Base-by-base conservation (phyloP, 495 filamentous ascomycete genomes). In the Massariosphaeria phaeospora region DNA sequence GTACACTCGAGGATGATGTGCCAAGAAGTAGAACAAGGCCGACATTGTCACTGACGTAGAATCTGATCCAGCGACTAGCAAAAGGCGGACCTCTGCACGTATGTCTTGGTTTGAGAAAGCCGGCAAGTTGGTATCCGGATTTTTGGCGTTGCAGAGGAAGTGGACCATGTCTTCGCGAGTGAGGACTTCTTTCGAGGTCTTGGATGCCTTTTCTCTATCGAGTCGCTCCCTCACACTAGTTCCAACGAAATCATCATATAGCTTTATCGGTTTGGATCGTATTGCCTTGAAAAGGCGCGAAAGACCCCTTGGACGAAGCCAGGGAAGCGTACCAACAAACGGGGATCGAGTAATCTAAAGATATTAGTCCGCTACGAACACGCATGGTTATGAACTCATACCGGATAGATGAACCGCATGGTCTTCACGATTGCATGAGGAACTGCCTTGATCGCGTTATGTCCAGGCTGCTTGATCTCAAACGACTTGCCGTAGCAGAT, bases 401-500 rank as follows among this genome's bases (percentile, higher is more conserved):
- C 57, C 2, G 50, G 44, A 25, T 61, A 55, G 2, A 20, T 9
- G 15, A 55, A 39, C 12, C 2, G 26, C 50, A 61, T 34, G 15
- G 67, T 56, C 17, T 27, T 34, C 15, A 57, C 51, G 12, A 65
- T 33, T 30, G 52, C 48, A 17, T 66, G 42, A 1, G 62, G 48
- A 17, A 73, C 46, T n/a, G 66, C 51, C 7, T 62, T 52, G 46
- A 43, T 44, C 7, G 30, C 26, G 29, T 44, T 57, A 11, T 47
- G 25, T 4, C 46, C 55, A 1, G 43, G 42, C 38, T 63, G 54
- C 42, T 63, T 62, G 21, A 39, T 62, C 13, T 43, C 72, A 66
- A 86, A 86, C 10, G 78, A 72, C 62, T 84, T 83, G 10, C 81
- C 83, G 62, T 87, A 89, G 52, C 74, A 76, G 2, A 89, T 60